Evolutionary conservation across 805 yeast genomes (phyloP), one percentile per base, ranked within the genome.

Genomic region (Komagataella phaffii): DNA sequence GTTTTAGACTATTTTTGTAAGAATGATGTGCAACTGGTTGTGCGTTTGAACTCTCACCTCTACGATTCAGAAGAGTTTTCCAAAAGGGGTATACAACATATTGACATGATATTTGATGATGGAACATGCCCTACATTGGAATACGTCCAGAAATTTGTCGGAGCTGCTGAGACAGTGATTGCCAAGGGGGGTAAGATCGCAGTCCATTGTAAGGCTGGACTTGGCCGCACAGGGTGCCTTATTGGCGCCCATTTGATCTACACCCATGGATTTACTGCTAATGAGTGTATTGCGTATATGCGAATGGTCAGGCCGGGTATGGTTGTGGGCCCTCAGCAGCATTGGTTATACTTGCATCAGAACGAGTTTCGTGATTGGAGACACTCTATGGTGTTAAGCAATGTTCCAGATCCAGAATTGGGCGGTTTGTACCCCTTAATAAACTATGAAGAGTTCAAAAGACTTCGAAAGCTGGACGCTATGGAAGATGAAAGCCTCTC

Each of bases 311-410:
- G 99, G 58, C 99, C 99, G 0, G 99, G 99, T 46, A 93, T 93
- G 99, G 97, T 93, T n/a, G 99, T 93, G 30, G 99, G 99, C 0
- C 99, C 99, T 2, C 99, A 93, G 67, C 99, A 93, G 65, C 99
- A 93, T 70, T 93, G 99, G 99, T 74, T 93, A 53, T 93, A 93
- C 63, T 75, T 93, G 56, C 96, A 93, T 64, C 99, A 93, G 67
- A 83, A 88, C 65, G 96, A 90, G 58, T 93, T 93, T 66, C 77
- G 97, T 61, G 96, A 89, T 61, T 93, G 99, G 98, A 79, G 88
- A 65, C 87, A 83, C 59, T 88, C 96, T 8, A 89, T 86, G 95
- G 81, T 81, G 17, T 63, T 89, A 40, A 88, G 88, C 54, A 76
- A 77, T 53, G 65, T 76, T 30, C 82, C 95, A 1, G 81, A 83